Evolutionary conservation across 2,329 filamentous ascomycete genomes (phyloP).

Genomic region (Aspergillus oerlinghausenensis): DNA sequence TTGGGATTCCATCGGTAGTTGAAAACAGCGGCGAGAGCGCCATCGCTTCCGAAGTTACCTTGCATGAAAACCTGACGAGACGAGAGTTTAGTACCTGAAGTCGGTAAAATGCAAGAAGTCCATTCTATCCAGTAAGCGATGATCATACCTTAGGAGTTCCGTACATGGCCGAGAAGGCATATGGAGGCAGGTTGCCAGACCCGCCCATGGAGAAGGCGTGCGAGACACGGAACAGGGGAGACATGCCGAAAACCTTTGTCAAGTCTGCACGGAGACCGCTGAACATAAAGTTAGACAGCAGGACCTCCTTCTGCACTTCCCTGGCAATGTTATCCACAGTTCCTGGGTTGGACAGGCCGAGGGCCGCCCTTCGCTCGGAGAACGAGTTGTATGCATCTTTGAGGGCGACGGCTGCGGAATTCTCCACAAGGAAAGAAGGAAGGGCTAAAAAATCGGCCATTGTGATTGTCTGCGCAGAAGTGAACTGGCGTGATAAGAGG

Average conservation of each 20-base stretch:
- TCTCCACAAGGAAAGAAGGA: conserved; percentile 66
- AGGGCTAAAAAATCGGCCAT: conserved; percentile 45
- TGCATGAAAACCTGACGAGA: conserved; percentile 77
- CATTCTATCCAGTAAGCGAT: conserved; percentile 13
- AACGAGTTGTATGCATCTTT: conserved; percentile 77
- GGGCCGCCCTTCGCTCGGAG: conserved; percentile 76
- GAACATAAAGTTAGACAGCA: conserved; percentile 96
- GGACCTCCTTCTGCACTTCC: conserved; percentile 93
- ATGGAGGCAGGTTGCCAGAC: conserved; percentile 78
- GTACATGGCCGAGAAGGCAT: conserved; percentile 90
- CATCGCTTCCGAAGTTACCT: conserved; percentile 91
- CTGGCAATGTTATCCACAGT: conserved; percentile 83
- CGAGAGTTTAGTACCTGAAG: conserved; percentile 6
- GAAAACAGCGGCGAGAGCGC: conserved; percentile 78
- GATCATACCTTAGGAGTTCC: conserved; percentile 78
- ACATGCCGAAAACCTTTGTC: conserved; percentile 92
- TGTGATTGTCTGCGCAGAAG: conserved; percentile 18
- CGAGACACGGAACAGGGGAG: conserved; percentile 92
- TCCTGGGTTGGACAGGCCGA: conserved; percentile 88
- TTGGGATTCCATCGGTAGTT: conserved; percentile 84
- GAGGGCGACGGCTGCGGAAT: conserved; percentile 65
- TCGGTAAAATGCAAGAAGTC: neutral
- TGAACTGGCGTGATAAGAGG: conserved; percentile 6
- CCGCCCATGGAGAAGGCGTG: conserved; percentile 92
- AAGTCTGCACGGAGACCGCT: conserved; percentile 91